Percentiles rank a stretch among this genome's conserved stretches.
Conservation (phyloP, 192 early-diverging fungal genomes). For the Backusella australiensis region DNA sequence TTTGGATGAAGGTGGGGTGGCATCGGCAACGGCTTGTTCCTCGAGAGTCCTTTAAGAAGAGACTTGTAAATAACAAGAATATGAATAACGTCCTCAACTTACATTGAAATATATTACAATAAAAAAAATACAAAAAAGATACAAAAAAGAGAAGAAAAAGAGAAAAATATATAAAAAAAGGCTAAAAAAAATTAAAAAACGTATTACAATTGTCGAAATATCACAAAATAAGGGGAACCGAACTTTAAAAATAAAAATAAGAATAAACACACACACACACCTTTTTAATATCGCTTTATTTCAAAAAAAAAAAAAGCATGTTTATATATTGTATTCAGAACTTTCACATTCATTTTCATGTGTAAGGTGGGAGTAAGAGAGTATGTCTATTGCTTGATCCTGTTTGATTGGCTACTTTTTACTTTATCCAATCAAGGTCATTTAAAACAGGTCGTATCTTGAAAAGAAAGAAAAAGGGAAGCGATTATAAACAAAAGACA, state of each 20-base stretch:
- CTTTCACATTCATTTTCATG: conserved; percentile 1
- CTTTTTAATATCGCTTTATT: background rate
- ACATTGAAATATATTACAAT: background rate
- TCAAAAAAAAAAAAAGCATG: background rate
- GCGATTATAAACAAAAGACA: background rate
- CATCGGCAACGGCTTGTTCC: background rate
- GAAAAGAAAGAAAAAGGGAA: background rate
- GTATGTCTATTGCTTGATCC: background rate
- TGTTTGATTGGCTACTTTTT: background rate
- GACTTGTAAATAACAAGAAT: background rate
- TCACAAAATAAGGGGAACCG: background rate
- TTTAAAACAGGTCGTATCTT: background rate
- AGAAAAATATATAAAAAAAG: no score
- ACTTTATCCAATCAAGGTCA: background rate
- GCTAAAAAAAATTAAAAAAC: background rate
- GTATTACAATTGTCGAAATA: background rate
- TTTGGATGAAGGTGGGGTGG: background rate
- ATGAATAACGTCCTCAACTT: background rate
- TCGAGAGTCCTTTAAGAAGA: background rate
- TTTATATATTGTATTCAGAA: background rate
- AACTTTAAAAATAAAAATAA: background rate
- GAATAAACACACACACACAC: background rate
- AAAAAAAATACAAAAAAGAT: background rate
- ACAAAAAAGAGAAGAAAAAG: no score
- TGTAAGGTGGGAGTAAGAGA: background rate